Evolutionary conservation across 1,284 basidiomycete species (phyloP).

Genomic region (Lentinus polychrous): DNA sequence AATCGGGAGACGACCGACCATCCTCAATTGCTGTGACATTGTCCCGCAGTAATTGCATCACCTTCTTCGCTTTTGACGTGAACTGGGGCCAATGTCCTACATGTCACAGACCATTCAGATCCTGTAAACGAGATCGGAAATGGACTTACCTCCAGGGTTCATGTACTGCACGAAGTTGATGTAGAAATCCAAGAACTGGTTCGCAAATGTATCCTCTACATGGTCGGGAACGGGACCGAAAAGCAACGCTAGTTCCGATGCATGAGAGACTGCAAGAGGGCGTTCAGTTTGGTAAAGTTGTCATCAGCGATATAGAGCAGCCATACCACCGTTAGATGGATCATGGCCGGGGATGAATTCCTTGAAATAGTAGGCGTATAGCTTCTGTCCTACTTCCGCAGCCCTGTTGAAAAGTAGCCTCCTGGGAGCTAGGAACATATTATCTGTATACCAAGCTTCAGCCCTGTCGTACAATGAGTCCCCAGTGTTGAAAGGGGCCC

Average conservation of each 20-base stretch:
- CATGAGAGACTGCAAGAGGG: constrained; percentile 36
- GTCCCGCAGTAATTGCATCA: constrained; percentile 19
- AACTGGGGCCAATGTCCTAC: constrained; percentile 16
- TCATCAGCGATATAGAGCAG: background rate
- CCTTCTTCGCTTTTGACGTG: constrained; percentile 9
- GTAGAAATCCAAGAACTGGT: constrained; percentile 42
- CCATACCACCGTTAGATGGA: constrained; percentile 32
- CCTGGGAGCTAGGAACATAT: constrained; percentile 45
- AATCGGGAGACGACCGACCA: constrained; percentile 12
- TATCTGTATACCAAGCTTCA: constrained; percentile 48
- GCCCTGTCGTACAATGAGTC: constrained; percentile 53
- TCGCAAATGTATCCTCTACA: constrained; percentile 39
- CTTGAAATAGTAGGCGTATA: constrained; percentile 48
- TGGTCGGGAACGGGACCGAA: constrained; percentile 39
- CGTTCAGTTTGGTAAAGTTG: background rate
- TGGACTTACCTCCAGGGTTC: constrained; percentile 40
- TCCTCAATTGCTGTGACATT: constrained; percentile 21
- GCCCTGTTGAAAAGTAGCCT: constrained; percentile 43
- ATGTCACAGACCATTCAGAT: background rate
- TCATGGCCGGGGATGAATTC: constrained; percentile 49
- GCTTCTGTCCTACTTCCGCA: constrained; percentile 34
- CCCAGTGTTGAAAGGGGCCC: constrained; percentile 48
- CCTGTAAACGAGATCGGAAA: background rate
- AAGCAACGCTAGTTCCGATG: constrained; percentile 40
- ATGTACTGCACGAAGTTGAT: constrained; percentile 48